These are phyloP conservation scores for Wickerhamomyces chaumierensis DNA, from an alignment of 805 yeast species.

Conservation along the genomic window DNA sequence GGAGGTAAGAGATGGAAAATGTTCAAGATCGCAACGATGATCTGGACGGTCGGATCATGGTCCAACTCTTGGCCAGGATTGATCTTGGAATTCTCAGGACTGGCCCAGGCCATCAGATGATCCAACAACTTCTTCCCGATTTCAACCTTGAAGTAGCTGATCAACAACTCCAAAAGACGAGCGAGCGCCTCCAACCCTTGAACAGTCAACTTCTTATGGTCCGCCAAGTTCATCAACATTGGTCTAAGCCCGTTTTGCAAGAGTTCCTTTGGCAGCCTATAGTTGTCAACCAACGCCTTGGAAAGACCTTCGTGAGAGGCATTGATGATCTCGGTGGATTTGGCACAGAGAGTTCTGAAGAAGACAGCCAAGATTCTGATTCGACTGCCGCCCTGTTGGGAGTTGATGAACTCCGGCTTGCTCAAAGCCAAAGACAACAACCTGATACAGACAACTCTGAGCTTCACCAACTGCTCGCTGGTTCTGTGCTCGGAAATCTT, in stretches of 20 bases:
- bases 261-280: constrained; percentile 85
- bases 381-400: constrained; percentile 68
- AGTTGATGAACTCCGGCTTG: constrained; percentile 70
- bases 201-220: constrained; percentile 81
- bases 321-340: constrained; percentile 76
- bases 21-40: constrained; percentile 81
- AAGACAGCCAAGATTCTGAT: constrained; percentile 85
- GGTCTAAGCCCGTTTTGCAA: constrained; percentile 94
- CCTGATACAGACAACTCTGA: constrained; percentile 83
- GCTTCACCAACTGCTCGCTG: constrained; percentile 73
- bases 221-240: constrained; percentile 88
- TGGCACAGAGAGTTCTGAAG: constrained; percentile 83
- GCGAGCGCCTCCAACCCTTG: constrained; percentile 89
- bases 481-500: constrained; percentile 80
- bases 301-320: constrained; percentile 89
- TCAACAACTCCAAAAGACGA: constrained; percentile 69
- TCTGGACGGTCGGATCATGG: constrained; percentile 71
- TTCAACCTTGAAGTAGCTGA: constrained; percentile 92
- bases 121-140: constrained; percentile 89
- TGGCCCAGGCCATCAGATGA: constrained; percentile 94
- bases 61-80: constrained; percentile 73
- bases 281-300: constrained; percentile 72
- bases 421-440: constrained; percentile 74
- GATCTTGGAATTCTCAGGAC: constrained; percentile 62
- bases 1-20: constrained; percentile 88